Evolutionary conservation across 2,329 filamentous ascomycete genomes (phyloP), one percentile per base, ranked within the genome.

Genomic region (Chaetothyriales sp.): DNA sequence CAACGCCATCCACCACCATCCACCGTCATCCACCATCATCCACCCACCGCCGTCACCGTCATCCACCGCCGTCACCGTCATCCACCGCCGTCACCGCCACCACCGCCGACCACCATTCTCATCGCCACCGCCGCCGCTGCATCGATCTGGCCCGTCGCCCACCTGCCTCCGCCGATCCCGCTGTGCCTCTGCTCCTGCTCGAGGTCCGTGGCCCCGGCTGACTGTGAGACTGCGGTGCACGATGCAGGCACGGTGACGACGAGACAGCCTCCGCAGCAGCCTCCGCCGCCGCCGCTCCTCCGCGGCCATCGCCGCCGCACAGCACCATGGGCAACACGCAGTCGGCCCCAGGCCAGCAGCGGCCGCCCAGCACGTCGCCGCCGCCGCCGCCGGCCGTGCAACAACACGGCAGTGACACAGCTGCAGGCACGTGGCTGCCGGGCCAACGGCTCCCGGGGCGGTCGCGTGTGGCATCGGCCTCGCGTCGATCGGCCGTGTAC

Each of bases 251-350:
- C 33, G 33, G 33, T 40, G 33, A 40, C 10, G 33, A 40, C 33
- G 33, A 40, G 18, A 8, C 33, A 37, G 25, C 25, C 28, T 18
- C 47, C 47, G 9, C 43, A 48, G 47, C 46, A 37, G 9, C 20
- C n/a, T 33, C 29, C 46, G 9, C 4, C 19, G 4, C 22, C 6
- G 20, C 20, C 18, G 19, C 25, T 40, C 47, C 33, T 15, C 33
- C 33, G 20, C 40, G 10, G 10, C 20, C 22, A 48, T 48, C 46
- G 18, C 47, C 40, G 15, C 40, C 47, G 29, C 19, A 18, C 29
- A 33, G 20, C 15, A 40, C 28, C 22, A 51, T 51, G 49, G 49
- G 49, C 44, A 51, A 51, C 22, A 51, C 25, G 13, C 49, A 51
- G 44, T 25, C 22, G 6, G 45, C 19, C 29, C 45, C 25, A 7